Conservation (phyloP, 495 filamentous ascomycete species). For the Tuber brumale region DNA sequence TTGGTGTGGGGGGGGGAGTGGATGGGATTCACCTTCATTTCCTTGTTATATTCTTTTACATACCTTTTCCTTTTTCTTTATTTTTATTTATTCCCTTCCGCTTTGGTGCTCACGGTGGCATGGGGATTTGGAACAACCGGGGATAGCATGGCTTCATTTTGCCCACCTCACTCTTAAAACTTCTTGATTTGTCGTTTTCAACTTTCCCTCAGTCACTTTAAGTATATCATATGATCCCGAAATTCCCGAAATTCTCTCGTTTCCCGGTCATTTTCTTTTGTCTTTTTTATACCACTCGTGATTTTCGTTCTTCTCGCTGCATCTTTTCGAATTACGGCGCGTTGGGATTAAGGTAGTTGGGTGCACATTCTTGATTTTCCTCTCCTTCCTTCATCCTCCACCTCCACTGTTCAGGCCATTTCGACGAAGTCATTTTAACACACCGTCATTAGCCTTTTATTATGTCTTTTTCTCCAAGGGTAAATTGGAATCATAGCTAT, state of each 20-base stretch:
- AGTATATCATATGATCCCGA: not conserved
- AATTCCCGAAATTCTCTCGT: not conserved
- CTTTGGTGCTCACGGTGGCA: not conserved
- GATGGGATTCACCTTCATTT: not conserved
- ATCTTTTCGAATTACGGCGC: conserved; percentile 5
- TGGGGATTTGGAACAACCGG: not conserved
- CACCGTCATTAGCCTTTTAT: not conserved
- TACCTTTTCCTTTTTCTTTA: not conserved
- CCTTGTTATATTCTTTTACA: not conserved
- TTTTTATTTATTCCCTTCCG: not conserved
- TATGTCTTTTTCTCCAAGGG: not conserved
- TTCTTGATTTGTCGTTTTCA: not conserved
- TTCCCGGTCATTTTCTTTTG: not conserved
- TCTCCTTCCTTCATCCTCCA: not conserved
- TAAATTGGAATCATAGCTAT: not conserved
- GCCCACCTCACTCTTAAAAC: not conserved
- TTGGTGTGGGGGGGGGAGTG: not conserved
- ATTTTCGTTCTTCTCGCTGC: not conserved
- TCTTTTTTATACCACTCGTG: not conserved
- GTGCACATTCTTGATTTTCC: not conserved
- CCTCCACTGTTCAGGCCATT: not conserved
- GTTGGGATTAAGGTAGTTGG: conserved; percentile 1
- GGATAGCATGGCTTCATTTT: not conserved
- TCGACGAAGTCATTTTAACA: not conserved
- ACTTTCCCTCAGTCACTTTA: not conserved